Percentiles rank a stretch among this genome's conserved stretches.
Conservation (phyloP, 768 basidiomycete genomes). For the Leccinum broughii region DNA sequence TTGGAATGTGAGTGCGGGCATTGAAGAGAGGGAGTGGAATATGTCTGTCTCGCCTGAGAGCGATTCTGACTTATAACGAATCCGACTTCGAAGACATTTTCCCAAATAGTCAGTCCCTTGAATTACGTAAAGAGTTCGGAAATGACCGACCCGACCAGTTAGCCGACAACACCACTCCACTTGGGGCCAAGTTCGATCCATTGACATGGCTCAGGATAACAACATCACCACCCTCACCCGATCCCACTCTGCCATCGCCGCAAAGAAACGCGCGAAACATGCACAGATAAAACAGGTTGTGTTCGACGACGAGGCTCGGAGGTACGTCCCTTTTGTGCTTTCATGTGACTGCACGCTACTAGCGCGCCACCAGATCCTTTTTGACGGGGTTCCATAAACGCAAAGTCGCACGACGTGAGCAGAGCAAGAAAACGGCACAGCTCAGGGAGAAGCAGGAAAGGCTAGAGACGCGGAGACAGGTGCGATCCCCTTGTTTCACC, state of each 20-base stretch:
- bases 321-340: constrained; percentile 41
- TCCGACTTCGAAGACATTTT: constrained; percentile 26
- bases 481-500: constrained; percentile 35
- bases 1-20: constrained; percentile 33
- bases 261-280: constrained; percentile 64
- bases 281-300: constrained; percentile 76
- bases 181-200: constrained; percentile 14
- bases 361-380: constrained; percentile 63
- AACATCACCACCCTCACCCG: constrained; percentile 61
- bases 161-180: background rate
- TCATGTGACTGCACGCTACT: constrained; percentile 15
- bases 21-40: constrained; percentile 27
- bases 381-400: constrained; percentile 93
- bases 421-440: constrained; percentile 68
- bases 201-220: constrained; percentile 41
- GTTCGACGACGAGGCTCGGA: constrained; percentile 85
- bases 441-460: constrained; percentile 78
- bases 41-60: constrained; percentile 38
- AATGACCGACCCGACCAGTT: constrained; percentile 14
- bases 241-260: constrained; percentile 60
- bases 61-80: constrained; percentile 31
- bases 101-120: constrained; percentile 28
- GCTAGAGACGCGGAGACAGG: constrained; percentile 76
- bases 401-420: constrained; percentile 82
- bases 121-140: constrained; percentile 28